These are phyloP conservation scores for Pythium myriotylum DNA, from an alignment of 352 stramenopile species.

Conservation along the genomic window DNA sequence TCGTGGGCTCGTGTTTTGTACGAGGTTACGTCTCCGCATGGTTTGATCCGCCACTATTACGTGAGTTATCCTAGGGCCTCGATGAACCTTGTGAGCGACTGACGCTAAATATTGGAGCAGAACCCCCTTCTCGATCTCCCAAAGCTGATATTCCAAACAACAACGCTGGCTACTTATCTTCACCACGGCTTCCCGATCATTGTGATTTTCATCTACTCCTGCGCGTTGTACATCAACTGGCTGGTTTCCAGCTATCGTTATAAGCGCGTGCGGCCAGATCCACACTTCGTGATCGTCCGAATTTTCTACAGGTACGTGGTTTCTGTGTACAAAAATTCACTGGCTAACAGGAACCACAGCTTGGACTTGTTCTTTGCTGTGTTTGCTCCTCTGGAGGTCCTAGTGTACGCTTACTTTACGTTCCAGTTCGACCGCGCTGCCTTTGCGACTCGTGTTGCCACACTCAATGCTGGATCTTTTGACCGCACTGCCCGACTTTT, in stretches of 20 bases:
- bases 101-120: background rate
- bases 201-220: conserved; percentile 44
- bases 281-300: conserved; percentile 10
- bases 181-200: conserved; percentile 42
- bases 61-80: background rate
- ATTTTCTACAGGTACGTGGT: conserved; percentile 23
- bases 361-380: conserved; percentile 71
- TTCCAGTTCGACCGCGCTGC: conserved; percentile 50
- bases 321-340: background rate
- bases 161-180: conserved; percentile 23
- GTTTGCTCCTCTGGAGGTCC: conserved; percentile 47
- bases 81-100: too few species aligned
- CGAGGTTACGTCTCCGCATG: conserved; percentile 1
- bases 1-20: background rate
- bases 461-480: conserved; percentile 32
- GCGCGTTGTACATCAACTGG: conserved; percentile 46
- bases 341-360: background rate
- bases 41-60: background rate
- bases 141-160: conserved; percentile 30
- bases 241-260: conserved; percentile 48
- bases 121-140: conserved; percentile 19
- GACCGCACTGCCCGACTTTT: conserved; percentile 47
- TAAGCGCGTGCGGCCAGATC: conserved; percentile 8
- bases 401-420: conserved; percentile 42
- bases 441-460: conserved; percentile 38